These are phyloP conservation scores for Candida bentonensis DNA, from an alignment of 805 yeast species.

Conservation along the genomic window DNA sequence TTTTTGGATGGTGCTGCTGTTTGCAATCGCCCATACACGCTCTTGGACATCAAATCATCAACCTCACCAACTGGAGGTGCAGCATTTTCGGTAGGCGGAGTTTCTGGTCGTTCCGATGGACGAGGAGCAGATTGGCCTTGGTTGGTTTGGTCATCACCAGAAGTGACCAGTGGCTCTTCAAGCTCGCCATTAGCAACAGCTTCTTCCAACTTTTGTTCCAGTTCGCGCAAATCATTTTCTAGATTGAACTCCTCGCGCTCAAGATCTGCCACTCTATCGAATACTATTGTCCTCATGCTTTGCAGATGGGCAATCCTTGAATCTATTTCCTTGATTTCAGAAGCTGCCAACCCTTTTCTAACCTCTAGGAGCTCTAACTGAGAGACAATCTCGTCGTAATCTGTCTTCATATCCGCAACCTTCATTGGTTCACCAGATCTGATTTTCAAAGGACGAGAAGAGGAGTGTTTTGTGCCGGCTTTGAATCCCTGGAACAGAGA, in stretches of 20 bases:
- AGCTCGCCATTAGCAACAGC: constrained; percentile 11
- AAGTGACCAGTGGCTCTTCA: constrained; percentile 2
- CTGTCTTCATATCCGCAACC: constrained; percentile 28
- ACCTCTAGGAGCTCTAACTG: constrained; percentile 43
- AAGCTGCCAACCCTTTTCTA: constrained; percentile 48
- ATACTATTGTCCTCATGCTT: constrained; percentile 35
- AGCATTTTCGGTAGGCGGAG: constrained; percentile 3
- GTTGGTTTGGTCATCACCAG: background rate
- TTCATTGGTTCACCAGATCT: constrained; percentile 27
- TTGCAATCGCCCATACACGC: background rate
- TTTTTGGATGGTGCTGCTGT: background rate
- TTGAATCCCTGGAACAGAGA: constrained; percentile 59
- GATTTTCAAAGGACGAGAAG: background rate
- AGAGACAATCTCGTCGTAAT: constrained; percentile 24
- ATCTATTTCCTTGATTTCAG: constrained; percentile 54
- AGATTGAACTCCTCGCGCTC: constrained; percentile 48
- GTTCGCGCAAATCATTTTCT: constrained; percentile 26
- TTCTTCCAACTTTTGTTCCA: constrained; percentile 17
- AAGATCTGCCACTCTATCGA: constrained; percentile 42
- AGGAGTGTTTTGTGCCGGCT: constrained; percentile 24
- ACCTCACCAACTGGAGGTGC: constrained; percentile 1
- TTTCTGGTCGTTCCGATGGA: background rate
- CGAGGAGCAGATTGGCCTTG: background rate
- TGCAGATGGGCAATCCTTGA: constrained; percentile 37
- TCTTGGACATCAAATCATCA: background rate